Base-by-base conservation (phyloP, 306 rosid genomes). In the Cucurbita argyrosperma region DNA sequence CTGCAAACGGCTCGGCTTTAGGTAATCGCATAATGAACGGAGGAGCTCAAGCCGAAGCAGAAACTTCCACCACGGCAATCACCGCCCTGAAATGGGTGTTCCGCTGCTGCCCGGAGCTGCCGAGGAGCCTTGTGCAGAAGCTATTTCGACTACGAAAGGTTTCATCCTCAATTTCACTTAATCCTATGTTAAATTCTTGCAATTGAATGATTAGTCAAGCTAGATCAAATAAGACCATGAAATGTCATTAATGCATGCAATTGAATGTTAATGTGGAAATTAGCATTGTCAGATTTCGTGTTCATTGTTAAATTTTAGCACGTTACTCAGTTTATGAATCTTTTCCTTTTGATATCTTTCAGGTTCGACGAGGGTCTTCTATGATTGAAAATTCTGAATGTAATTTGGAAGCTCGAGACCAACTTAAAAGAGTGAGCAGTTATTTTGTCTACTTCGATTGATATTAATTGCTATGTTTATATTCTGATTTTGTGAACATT, bases 91-190 rank as follows among this genome's bases (percentile, higher is more conserved):
- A 94, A 79, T 88, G 97, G 96, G 83, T 94, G 47, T 53, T 78
- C 46, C 86, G 77, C 3, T 93, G 98, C 85, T 87, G 98, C 87
- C 98, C 98, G 9, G 70, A 86, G 71, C 72, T 90, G 10, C 97
- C 98, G 14, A 85, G 74, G 83, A 80, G 84, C 82, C 96, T 93
- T 5, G 87, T 93, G 0, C 97, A 90, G 83, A 90, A 93, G 83
- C 96, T 93, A 74, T 93, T 93, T 77, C 97, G 96, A 64, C 87
- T 89, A 2, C 82, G 96, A 84, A 95, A 87, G 84, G 92, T 84
- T 56, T 39, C 54, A 26, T 11, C 43, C 71, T 62, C 55, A 14
- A 37, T 50, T 37, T 52, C 58, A 23, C 23, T 35, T 37, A 53
- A 52, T 50, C 10, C 30, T 71, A 23, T 7, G 30, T 30, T 37